Evolutionary conservation across 768 basidiomycete species (phyloP), one percentile per base, ranked within the genome.

Genomic region (Pisolithus marmoratus): DNA sequence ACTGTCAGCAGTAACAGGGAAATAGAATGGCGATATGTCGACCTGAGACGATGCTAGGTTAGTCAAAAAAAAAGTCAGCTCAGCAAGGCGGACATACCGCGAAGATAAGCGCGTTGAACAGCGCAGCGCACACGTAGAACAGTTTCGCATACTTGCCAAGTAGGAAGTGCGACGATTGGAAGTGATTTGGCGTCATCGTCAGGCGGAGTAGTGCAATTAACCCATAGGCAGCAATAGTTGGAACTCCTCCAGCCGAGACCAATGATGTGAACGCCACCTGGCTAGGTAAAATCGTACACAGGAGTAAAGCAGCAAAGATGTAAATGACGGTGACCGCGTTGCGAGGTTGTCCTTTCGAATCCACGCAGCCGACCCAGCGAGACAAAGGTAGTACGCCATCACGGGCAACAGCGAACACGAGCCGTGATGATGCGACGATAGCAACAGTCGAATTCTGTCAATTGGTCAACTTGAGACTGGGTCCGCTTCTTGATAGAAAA

Each of bases 241-340:
- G 93, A 3, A 91, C 77, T 5, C 76, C 90, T 22, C 89, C 88
- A 7, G 91, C 94, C 11, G 90, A 93, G 38, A 94, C 80, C 54
- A 95, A 75, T 14, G 91, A 94, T 3, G 86, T 92, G 73, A 95
- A 96, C 3, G 94, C 93, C 36, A 94, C 94, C 60, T 87, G 83
- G 60, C 88, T 90, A 1, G 92, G 90, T 23, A 95, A 71, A 61
- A 94, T 94, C 8, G 88, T 86, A 73, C 90, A 93, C n/a, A 94
- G 76, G 20, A 94, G 59, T 29, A 70, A 41, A 1, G 87, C 84
- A 0, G 82, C 86, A 56, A 94, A 92, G 54, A 87, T 61, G 61
- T 81, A 89, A 64, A 94, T 94, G 59, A 94, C 84, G 3, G 90
- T 90, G 17, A 94, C 84, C 12, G 93, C 93, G 63, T 92, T 85